Evolutionary conservation across 768 basidiomycete genomes (phyloP), one percentile per base, ranked within the genome.

Genomic region (Phanerochaete sordida): DNA sequence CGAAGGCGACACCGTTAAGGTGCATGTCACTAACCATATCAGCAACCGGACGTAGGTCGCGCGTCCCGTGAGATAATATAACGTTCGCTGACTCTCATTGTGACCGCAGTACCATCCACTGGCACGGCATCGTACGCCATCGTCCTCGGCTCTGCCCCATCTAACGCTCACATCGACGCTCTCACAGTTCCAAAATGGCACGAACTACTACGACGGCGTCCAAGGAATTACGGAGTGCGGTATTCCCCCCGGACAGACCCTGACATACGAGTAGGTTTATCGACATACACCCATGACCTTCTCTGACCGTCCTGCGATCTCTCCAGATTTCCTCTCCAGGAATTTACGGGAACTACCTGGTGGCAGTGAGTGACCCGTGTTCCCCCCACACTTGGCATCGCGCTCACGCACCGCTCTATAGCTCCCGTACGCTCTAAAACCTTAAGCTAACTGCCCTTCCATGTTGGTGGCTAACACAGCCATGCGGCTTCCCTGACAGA

Each of bases 141-240:
- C n/a, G n/a, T 26, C 9, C 35, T 47, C 59, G 2, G 31, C 54
- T 21, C 5, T 49, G 48, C 2, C n/a, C 2, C 19, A 2, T 50
- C 11, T 19, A 33, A 6, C 7, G 44, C 33, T 60, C 23, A 50
- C 23, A 1, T 3, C 44, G 12, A 2, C 16, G 19, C 27, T 2
- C 54, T n/a, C 71, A 23, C 70, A 80, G 54, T 66, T 72, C 37
- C 79, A 76, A 64, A 79, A 79, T 54, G 72, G 76, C 31, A 81
- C 81, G 0, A 76, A 77, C 56, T 81, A 74, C 62, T 81, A 77
- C 64, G 82, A 83, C 52, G 82, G 82, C 2, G 74, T 79, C 0
- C 68, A 65, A 8, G 77, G 75, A 9, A 73, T 83, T 46, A 78
- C 81, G 0, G 77, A 83, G 64, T 83, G 83, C 62, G 78, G 79